Evolutionary conservation across 148 eudicot species (phyloP), one percentile per base, ranked within the genome.

Genomic region (Gaultheria prostrata): DNA sequence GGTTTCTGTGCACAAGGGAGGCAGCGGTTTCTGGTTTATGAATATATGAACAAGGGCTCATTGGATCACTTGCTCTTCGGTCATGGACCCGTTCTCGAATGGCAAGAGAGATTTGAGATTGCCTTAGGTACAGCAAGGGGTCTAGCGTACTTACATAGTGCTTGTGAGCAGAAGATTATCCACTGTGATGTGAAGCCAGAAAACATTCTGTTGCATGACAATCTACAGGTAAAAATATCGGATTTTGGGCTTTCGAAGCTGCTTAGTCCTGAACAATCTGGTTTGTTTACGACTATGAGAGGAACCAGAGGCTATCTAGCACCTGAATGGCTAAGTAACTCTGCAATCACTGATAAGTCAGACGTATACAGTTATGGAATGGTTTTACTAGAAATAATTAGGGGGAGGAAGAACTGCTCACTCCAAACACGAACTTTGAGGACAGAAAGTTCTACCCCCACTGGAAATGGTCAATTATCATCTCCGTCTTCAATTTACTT

Each of bases 271-370:
- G 95, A 92, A 69, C 92, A 94, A 51, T 94, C 98, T 0, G 82
- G 93, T 67, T 88, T 79, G 69, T 88, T 92, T 84, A 92, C 98
- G 13, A 94, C 98, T 18, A 91, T 94, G 98, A 88, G 98, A 82
- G 98, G 98, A 51, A 94, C 98, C 1, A 93, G 98, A 1, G 97
- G 97, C 21, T 93, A 93, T 83, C 91, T 93, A 48, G 97, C 97
- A 21, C 97, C 97, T 10, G 97, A 94, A 75, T 94, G 98, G 98
- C 93, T 94, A 20, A 94, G 93, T 7, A 94, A 93, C 87, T 91
- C 95, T 4, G 88, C 95, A 17, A 84, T 94, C 73, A 90, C 98
- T 1, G 94, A 91, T 26, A 94, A 91, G 84, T 91, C 95, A 0
- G 98, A 94, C 82, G 94, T 94, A 24, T 94, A 94, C 77, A 94